A percentile compares a stretch with the other conserved stretches of the same genome.
Conservation (phyloP, 2,329 filamentous ascomycete species). For the Coniochaeta ligniaria region DNA sequence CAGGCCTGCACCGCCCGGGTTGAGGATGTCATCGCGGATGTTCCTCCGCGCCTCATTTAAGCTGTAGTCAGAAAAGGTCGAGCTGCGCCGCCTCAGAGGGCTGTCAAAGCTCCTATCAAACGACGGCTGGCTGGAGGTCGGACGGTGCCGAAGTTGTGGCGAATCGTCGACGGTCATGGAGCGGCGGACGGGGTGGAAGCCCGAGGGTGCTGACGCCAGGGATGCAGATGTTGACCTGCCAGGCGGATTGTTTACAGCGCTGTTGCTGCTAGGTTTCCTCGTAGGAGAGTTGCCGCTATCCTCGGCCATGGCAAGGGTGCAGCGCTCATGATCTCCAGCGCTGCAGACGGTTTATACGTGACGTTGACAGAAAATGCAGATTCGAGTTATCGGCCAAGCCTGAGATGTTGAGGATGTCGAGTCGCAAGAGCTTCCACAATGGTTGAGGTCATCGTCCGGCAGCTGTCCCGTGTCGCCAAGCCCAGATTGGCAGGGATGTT, state of each 20-base stretch:
- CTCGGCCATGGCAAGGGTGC: background rate
- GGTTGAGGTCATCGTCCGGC: background rate
- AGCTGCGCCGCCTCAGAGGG: constrained; percentile 56
- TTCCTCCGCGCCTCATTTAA: constrained; percentile 59
- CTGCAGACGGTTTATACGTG: background rate
- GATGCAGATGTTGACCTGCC: constrained; percentile 4
- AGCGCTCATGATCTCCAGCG: background rate
- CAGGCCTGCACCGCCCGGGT: constrained; percentile 35
- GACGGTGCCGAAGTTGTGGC: constrained; percentile 2
- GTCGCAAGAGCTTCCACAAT: background rate
- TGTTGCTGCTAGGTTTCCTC: background rate
- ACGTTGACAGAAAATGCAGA: background rate
- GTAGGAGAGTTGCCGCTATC: constrained; percentile 1
- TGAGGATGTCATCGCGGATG: constrained; percentile 61
- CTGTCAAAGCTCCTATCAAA: constrained; percentile 15
- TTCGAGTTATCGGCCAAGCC: background rate
- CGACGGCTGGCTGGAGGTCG: constrained; percentile 4
- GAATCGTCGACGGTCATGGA: constrained; percentile 8
- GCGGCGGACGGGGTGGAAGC: constrained; percentile 8
- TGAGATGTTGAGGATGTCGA: background rate
- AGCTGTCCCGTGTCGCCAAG: background rate
- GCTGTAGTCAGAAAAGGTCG: constrained; percentile 70
- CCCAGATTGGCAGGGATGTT: background rate
- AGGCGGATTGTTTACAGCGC: background rate
- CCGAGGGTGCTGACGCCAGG: constrained; percentile 7